phyloP scores from a whole-genome alignment of 768 basidiomycete genomes.

The Leccinum sublutescens region DNA sequence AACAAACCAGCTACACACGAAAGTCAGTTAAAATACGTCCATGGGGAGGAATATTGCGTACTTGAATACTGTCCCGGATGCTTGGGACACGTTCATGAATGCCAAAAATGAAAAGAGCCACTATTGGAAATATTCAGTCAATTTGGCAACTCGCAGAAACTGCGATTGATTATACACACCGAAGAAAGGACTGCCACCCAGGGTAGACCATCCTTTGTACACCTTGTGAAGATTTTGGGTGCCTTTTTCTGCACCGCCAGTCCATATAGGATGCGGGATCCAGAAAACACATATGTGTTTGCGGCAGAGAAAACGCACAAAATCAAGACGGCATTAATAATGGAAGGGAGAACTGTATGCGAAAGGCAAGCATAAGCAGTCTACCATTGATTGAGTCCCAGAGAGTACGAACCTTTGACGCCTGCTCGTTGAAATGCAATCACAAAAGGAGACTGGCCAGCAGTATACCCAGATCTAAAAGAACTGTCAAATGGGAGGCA shows the following conservation, averaged over 20 bases:
- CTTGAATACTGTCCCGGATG: slow-evolving; percentile 42
- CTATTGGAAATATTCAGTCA: slow-evolving; percentile 4
- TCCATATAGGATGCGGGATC: slow-evolving; percentile 44
- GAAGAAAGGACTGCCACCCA: slow-evolving; percentile 34
- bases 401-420: slow-evolving; percentile 47
- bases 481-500: neutral
- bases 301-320: slow-evolving; percentile 72
- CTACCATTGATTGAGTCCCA: slow-evolving; percentile 6
- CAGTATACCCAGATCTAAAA: slow-evolving; percentile 29
- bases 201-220: slow-evolving; percentile 52
- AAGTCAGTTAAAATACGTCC: slow-evolving; percentile 21
- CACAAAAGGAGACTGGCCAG: slow-evolving; percentile 82
- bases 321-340: slow-evolving; percentile 73
- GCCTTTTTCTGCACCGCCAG: slow-evolving; percentile 51
- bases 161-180: slow-evolving; percentile 17
- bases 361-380: neutral
- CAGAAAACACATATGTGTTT: slow-evolving; percentile 44
- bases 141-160: slow-evolving; percentile 16
- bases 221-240: slow-evolving; percentile 46
- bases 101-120: slow-evolving; percentile 47
- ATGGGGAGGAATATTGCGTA: slow-evolving; percentile 3
- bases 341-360: slow-evolving; percentile 50
- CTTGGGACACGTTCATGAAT: slow-evolving; percentile 65
- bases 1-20: slow-evolving; percentile 57
- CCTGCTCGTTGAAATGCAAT: slow-evolving; percentile 75